A percentile compares a stretch with the other conserved stretches of the same genome.
These are phyloP conservation scores for Ophiostoma sp. DNA, from an alignment of 2,329 filamentous ascomycete genomes.

Conservation along the genomic window DNA sequence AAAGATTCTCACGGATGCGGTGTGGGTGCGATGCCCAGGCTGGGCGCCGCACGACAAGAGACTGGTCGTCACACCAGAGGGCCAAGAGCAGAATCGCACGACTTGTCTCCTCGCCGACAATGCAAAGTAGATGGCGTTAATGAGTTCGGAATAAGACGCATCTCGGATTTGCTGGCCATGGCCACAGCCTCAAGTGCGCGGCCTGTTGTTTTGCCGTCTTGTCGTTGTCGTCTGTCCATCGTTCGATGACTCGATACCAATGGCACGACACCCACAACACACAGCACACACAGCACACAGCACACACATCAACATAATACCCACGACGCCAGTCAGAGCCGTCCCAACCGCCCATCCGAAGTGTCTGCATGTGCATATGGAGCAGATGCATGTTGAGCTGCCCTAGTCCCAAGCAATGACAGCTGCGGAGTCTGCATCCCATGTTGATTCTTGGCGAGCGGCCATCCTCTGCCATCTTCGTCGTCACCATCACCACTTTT, in stretches of 20 bases:
- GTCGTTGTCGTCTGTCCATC: background rate
- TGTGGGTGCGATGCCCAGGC: background rate
- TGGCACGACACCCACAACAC: background rate
- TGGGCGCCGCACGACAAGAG: background rate
- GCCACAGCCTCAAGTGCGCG: background rate
- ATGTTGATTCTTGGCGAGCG: background rate
- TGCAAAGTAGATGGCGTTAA: background rate
- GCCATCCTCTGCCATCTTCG: background rate
- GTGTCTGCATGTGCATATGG: constrained; percentile 3
- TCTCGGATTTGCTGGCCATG: background rate
- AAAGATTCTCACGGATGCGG: background rate
- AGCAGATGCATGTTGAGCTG: background rate
- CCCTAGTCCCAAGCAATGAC: background rate
- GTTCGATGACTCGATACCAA: background rate
- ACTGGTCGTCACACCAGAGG: background rate
- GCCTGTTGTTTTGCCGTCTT: background rate
- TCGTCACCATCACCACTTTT: background rate
- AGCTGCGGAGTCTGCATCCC: background rate
- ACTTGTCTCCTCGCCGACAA: constrained; percentile 2
- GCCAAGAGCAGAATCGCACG: background rate
- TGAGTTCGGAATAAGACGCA: background rate
- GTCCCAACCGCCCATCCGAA: constrained; percentile 6
- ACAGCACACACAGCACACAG: background rate
- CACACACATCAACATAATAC: background rate
- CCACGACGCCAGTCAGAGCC: background rate